Evolutionary conservation across 2,329 filamentous ascomycete genomes (phyloP), one percentile per base, ranked within the genome.

Genomic region (Cercospora beticola): DNA sequence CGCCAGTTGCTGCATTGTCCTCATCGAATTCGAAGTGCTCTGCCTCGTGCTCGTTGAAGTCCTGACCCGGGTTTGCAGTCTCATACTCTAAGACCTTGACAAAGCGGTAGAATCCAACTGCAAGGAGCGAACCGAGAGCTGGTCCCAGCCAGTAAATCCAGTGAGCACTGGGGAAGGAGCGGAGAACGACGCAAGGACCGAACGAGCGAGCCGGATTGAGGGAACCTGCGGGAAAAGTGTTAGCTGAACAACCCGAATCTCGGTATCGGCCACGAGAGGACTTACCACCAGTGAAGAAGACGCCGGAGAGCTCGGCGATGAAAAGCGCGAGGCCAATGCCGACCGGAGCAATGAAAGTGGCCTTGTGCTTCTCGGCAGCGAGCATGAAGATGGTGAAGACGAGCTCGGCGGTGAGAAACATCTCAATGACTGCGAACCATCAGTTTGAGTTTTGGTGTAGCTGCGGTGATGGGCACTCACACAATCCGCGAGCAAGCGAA

Each of bases 141-240:
- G 83, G 83, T 0, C 83, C 83, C 57, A 84, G 67, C 83, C 83
- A 85, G 75, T 85, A 85, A 67, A 85, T 83, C 82, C 83, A 85
- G 73, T 85, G 83, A 68, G 83, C 80, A 54, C 76, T 72, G 5
- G 81, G 77, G 72, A 84, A 85, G 8, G 64, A 76, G 49, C 74
- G 72, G 3, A 81, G 76, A 31, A 82, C 76, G n/a, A 85, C 82
- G 68, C 80, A 81, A 21, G 83, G 83, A 23, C 82, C 83, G 71
- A 85, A 83, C 1, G 82, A 83, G 46, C 83, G 82, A 28, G 83
- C 83, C 43, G 83, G 83, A 66, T 85, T 84, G 36, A 84, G 76
- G 2, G 81, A 83, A 33, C 81, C 76, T 75, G 56, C 40, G n/a
- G 30, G 63, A 21, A 26, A 6, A 57, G 28, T 40, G 64, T 68